A percentile compares a stretch with the other conserved stretches of the same genome.
Conservation (phyloP, 371 early-diverging fungal genomes). For the Syncephalastrum contaminatum region DNA sequence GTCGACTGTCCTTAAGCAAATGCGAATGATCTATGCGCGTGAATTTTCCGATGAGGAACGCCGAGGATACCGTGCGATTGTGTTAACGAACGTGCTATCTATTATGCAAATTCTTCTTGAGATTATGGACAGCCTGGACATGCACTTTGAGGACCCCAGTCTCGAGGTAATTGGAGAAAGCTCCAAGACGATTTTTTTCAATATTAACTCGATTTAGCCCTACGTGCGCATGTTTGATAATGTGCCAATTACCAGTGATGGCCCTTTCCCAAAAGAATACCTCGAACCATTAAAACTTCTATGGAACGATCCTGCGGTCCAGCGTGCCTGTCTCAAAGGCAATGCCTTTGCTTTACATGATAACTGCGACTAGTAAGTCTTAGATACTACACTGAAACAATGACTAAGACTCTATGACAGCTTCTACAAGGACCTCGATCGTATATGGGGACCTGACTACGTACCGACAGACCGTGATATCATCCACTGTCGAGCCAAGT, state of each 20-base stretch:
- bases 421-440: constrained; percentile 84
- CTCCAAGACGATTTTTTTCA: not conserved
- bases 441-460: constrained; percentile 70
- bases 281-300: constrained; percentile 75
- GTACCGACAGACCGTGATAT: constrained; percentile 86
- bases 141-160: constrained; percentile 54
- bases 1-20: constrained; percentile 92
- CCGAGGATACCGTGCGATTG: constrained; percentile 78
- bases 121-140: constrained; percentile 73
- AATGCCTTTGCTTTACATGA: constrained; percentile 87
- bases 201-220: no score
- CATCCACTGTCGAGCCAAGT: constrained; percentile 77
- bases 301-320: constrained; percentile 79
- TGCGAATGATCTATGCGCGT: constrained; percentile 88
- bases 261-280: constrained; percentile 62
- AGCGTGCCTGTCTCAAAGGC: constrained; percentile 64
- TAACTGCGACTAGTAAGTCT: constrained; percentile 69
- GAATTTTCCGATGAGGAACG: constrained; percentile 84
- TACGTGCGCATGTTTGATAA: constrained; percentile 21
- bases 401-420: constrained; percentile 17
- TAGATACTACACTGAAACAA: not conserved
- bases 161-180: constrained; percentile 39
- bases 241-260: constrained; percentile 44
- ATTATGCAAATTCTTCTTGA: constrained; percentile 85
- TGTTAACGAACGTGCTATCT: constrained; percentile 81